phyloP scores from a whole-genome alignment of 768 basidiomycete species.

The Sporobolomyces roseus region DNA sequence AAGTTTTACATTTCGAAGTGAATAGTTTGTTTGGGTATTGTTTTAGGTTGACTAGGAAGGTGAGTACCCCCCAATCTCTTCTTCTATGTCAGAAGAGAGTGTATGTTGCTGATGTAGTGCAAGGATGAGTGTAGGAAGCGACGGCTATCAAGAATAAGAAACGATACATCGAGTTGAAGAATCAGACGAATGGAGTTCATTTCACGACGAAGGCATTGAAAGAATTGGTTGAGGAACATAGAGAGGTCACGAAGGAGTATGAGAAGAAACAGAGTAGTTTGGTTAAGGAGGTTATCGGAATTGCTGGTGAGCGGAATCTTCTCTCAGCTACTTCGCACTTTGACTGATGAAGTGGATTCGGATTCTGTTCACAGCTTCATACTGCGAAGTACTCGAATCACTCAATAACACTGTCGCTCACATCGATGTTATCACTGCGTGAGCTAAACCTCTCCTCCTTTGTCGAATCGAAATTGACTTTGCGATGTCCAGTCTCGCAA shows the following conservation, averaged over 20 bases:
- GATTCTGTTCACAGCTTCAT: constrained; percentile 63
- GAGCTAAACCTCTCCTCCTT: neutral
- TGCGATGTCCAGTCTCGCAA: constrained; percentile 95
- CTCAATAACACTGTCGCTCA: constrained; percentile 81
- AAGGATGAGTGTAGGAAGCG: constrained; percentile 65
- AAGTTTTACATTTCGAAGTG: constrained; percentile 83
- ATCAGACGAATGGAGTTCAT: constrained; percentile 77
- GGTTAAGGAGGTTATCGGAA: constrained; percentile 87
- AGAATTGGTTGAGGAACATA: constrained; percentile 65
- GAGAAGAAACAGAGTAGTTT: constrained; percentile 69
- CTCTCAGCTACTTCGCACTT: neutral
- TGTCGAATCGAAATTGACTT: neutral
- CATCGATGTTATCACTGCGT: constrained; percentile 80
- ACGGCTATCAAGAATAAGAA: constrained; percentile 62
- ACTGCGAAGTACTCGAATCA: constrained; percentile 78
- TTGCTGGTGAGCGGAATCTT: constrained; percentile 64
- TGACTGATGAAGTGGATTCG: neutral
- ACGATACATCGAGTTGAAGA: constrained; percentile 76
- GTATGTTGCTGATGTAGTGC: neutral
- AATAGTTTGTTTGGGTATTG: constrained; percentile 84
- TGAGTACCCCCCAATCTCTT: constrained; percentile 45
- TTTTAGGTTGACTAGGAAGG: constrained; percentile 85
- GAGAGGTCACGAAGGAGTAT: constrained; percentile 66
- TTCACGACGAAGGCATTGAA: constrained; percentile 79
- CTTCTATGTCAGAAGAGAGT: neutral